Percentiles rank a stretch among this genome's conserved stretches.
phyloP scores from a whole-genome alignment of 495 filamentous ascomycete genomes.

The Penicillium cataractarum region DNA sequence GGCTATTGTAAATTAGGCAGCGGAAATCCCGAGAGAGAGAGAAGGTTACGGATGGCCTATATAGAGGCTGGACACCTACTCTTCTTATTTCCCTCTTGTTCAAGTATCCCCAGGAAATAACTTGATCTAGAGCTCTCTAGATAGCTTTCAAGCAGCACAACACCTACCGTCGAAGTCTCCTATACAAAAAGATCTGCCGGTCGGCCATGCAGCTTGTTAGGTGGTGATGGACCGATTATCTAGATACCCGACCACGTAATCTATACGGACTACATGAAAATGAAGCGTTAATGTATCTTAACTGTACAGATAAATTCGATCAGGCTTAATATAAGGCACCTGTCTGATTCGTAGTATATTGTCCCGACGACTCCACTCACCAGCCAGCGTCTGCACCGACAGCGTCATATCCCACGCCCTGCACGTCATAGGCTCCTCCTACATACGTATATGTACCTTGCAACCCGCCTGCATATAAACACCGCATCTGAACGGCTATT shows the following conservation, averaged over 20 bases:
- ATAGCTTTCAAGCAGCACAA: no score
- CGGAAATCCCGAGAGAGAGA: no score
- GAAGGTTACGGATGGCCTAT: no score
- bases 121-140: no score
- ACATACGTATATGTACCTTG: background rate
- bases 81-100: no score
- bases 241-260: background rate
- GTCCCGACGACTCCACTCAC: background rate
- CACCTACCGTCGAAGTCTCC: background rate
- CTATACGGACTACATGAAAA: no score
- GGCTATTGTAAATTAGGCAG: no score
- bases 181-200: background rate
- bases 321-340: constrained; percentile 1
- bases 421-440: constrained; percentile 26
- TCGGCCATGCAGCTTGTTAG: background rate
- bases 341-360: constrained; percentile 8
- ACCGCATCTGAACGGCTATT: background rate
- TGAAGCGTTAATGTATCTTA: no score
- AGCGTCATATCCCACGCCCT: constrained; percentile 24
- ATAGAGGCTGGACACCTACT: no score
- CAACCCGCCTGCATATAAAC: constrained; percentile 1
- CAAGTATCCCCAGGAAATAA: no score
- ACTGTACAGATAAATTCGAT: background rate
- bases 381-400: constrained; percentile 3
- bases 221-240: background rate